Conservation (phyloP, 306 rosid species). For the Benincasa hispida region DNA sequence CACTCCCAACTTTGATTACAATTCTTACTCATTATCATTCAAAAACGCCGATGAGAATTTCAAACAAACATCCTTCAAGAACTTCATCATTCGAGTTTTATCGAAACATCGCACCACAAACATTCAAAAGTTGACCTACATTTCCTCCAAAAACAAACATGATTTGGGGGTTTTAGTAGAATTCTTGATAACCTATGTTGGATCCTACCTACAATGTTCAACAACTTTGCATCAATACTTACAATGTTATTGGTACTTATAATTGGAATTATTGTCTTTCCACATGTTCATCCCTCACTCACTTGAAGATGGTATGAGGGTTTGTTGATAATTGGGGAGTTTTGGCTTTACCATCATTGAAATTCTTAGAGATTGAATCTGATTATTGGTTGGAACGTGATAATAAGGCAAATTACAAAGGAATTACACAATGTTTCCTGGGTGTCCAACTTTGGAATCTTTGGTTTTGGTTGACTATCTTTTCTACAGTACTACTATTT, state of each 20-base stretch:
- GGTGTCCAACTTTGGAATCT: neutral
- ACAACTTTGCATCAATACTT: neutral
- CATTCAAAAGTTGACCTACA: neutral
- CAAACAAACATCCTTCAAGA: too few relatives aligned
- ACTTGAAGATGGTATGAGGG: neutral
- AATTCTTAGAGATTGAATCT: neutral
- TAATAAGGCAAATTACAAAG: neutral
- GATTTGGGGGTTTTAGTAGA: neutral
- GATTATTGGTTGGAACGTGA: too few relatives aligned
- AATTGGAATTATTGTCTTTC: neutral
- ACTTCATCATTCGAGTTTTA: neutral
- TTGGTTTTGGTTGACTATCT: neutral
- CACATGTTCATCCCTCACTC: neutral
- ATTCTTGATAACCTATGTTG: neutral
- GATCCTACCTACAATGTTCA: neutral
- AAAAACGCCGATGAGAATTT: too few relatives aligned
- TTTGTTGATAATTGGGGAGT: neutral
- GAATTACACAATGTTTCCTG: neutral
- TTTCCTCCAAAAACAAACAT: too few relatives aligned
- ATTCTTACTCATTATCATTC: neutral
- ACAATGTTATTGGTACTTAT: accelerated
- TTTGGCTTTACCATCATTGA: neutral
- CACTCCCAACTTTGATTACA: neutral
- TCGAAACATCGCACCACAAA: neutral
- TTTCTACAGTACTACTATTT: neutral